Conservation (phyloP, 1,284 basidiomycete genomes). For the Coniferiporia weirii region DNA sequence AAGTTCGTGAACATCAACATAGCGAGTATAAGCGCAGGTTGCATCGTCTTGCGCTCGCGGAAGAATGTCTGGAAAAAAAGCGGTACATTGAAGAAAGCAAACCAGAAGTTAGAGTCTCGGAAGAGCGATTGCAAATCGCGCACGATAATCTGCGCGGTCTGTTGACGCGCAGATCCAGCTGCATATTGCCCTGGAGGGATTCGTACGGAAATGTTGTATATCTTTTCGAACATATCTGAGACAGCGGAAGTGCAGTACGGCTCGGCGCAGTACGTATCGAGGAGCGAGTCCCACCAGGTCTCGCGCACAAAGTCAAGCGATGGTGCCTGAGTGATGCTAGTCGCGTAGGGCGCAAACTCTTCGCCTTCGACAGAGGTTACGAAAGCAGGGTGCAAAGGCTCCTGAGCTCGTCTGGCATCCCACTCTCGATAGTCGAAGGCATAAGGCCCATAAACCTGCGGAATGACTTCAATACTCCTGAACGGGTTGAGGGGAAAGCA, state of each 20-base stretch:
- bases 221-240: background rate
- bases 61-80: slow-evolving; percentile 56
- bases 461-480: no score
- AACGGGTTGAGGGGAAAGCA: no score
- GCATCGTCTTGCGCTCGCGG: slow-evolving; percentile 53
- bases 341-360: slow-evolving; percentile 21
- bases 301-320: slow-evolving; percentile 61
- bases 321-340: slow-evolving; percentile 37
- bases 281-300: slow-evolving; percentile 73
- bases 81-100: slow-evolving; percentile 67
- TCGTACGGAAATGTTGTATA: slow-evolving; percentile 20
- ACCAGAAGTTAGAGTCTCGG: slow-evolving; percentile 60
- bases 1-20: slow-evolving; percentile 63
- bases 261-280: slow-evolving; percentile 48
- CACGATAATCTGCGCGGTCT: slow-evolving; percentile 41
- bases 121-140: slow-evolving; percentile 62
- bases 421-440: slow-evolving; percentile 11
- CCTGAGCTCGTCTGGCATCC: slow-evolving; percentile 2
- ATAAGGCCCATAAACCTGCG: background rate
- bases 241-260: slow-evolving; percentile 17
- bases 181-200: slow-evolving; percentile 27
- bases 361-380: slow-evolving; percentile 17
- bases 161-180: slow-evolving; percentile 35
- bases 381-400: background rate
- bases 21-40: slow-evolving; percentile 60